Base-by-base conservation (phyloP, 2,329 filamentous ascomycete species). In the Phyllosticta ampelicida region DNA sequence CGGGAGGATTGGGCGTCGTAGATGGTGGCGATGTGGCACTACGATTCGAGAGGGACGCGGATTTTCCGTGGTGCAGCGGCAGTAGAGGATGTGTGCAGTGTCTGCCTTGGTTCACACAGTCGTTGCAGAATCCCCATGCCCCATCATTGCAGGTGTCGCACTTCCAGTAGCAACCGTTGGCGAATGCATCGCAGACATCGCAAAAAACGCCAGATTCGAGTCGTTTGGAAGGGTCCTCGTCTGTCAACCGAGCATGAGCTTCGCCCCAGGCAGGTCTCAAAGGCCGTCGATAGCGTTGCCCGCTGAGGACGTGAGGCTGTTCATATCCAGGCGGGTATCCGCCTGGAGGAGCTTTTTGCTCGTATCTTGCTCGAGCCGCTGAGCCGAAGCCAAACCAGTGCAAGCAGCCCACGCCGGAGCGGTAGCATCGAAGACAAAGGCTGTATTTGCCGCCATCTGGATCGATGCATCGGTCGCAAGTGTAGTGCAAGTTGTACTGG, bases 101-200 rank as follows among this genome's bases (percentile, higher is more conserved):
- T 60, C 80, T 80, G 16, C 89, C 90, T 69, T 86, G 84, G 60
- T 92, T 91, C 28, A 96, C 89, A 63, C 92, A 97, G 61, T 80
- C 75, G 65, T 91, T 90, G 73, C 92, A 97, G 69, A 89, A 96
- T 0, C 92, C 92, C 91, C 91, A 97, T 67, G 95, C 91, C 5
- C 90, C 92, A 62, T 94, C 85, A 65, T 96, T 96, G 73, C 92
- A 97, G 23, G 80, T 71, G 60, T 87, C 83, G 70, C 92, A 97
- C 62, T 88, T 85, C 92, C 91, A 97, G 72, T 89, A 95, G 71
- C 89, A 94, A 55, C 86, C 81, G 65, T 95, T 91, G 0, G 89
- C 81, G 76, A 84, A 87, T 0, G 80, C 77, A 18, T 80, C 76
- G 69, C 92, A 96, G 53, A 81, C 80, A 44, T 86, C 83, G 69